These are phyloP conservation scores for Tilletia setariae DNA, from an alignment of 1,284 basidiomycete genomes.

Conservation along the genomic window DNA sequence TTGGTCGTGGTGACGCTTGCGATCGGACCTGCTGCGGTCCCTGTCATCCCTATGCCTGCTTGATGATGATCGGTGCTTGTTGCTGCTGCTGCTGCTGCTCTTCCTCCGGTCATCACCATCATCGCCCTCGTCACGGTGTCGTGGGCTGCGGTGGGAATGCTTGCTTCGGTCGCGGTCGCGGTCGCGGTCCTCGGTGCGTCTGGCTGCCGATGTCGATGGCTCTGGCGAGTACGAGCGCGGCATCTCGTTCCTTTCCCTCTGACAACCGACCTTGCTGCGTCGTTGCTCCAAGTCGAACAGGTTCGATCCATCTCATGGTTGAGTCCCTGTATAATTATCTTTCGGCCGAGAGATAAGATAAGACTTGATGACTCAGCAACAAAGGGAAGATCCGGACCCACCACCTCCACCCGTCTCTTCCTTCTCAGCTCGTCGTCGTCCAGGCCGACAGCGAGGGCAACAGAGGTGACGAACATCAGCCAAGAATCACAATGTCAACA, in stretches of 20 bases:
- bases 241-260: neutral
- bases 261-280: neutral
- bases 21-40: slow-evolving; percentile 7
- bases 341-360: no score
- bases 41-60: neutral
- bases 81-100: neutral
- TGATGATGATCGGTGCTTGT: slow-evolving; percentile 12
- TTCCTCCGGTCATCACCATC: slow-evolving; percentile 3
- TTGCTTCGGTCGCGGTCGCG: slow-evolving; percentile 14
- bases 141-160: neutral
- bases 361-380: no score
- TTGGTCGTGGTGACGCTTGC: slow-evolving; percentile 18
- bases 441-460: no score
- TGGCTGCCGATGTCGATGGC: slow-evolving; percentile 4
- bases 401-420: no score
- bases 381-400: no score
- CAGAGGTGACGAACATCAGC: no score
- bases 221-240: slow-evolving; percentile 9
- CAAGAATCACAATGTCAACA: no score
- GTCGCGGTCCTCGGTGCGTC: slow-evolving; percentile 22
- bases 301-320: neutral
- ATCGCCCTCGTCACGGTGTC: slow-evolving; percentile 13
- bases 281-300: no score
- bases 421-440: no score
- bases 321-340: neutral